A percentile compares a stretch with the other conserved stretches of the same genome.
Evolutionary conservation across 352 stramenopile species (phyloP).

Genomic region (Discostella stelligera): DNA sequence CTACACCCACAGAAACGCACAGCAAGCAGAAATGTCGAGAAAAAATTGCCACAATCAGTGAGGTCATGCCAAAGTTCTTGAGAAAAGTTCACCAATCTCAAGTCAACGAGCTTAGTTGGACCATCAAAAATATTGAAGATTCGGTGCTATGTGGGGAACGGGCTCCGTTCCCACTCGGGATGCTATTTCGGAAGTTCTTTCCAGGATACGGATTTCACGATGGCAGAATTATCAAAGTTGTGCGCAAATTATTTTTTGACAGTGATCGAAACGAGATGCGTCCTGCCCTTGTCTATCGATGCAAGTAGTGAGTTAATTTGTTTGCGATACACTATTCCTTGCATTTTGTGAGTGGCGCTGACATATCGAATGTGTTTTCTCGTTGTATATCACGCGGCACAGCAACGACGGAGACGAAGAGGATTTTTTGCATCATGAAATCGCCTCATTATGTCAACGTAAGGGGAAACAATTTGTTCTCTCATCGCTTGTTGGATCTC

Average conservation of each 20-base stretch:
- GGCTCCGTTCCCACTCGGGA: constrained; percentile 42
- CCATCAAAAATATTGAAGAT: constrained; percentile 51
- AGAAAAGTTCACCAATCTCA: constrained; percentile 13
- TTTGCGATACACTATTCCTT: neutral
- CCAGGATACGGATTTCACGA: constrained; percentile 53
- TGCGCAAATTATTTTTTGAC: constrained; percentile 21
- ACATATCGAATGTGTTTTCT: neutral
- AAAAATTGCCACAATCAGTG: constrained; percentile 27
- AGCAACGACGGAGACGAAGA: constrained; percentile 54
- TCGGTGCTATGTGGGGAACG: constrained; percentile 41
- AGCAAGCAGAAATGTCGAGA: neutral
- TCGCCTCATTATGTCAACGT: constrained; percentile 45
- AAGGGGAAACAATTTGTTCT: neutral
- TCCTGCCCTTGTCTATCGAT: constrained; percentile 44
- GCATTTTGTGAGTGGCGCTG: neutral
- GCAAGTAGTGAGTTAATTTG: constrained; percentile 26
- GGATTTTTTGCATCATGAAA: constrained; percentile 51
- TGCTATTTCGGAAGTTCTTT: constrained; percentile 50
- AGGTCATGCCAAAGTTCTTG: constrained; percentile 32
- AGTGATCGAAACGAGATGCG: constrained; percentile 19
- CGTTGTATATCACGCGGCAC: too few relatives aligned
- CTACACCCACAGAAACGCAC: neutral
- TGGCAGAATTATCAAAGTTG: constrained; percentile 49
- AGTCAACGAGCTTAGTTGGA: constrained; percentile 34
- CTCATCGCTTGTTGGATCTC: neutral